Evolutionary conservation across 352 stramenopile species (phyloP).

Genomic region (Pythium phragmiticola): DNA sequence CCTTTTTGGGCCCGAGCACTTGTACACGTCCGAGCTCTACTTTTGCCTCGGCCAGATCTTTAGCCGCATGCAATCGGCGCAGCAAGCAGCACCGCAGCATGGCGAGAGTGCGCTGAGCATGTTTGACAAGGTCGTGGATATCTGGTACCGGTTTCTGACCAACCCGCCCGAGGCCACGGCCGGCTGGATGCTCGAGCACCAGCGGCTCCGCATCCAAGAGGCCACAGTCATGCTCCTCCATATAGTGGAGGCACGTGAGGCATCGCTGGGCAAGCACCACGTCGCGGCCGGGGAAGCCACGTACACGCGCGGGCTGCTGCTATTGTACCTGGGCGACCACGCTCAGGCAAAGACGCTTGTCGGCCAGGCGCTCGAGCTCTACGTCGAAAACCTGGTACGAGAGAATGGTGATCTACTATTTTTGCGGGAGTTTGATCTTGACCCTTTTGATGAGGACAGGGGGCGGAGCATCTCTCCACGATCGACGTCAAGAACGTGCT

Average conservation of each 20-base stretch:
- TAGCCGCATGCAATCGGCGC: slow-evolving; percentile 25
- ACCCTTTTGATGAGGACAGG: slow-evolving; percentile 24
- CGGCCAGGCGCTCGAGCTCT: slow-evolving; percentile 52
- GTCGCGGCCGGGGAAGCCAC: slow-evolving; percentile 58
- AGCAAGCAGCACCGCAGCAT: slow-evolving; percentile 24
- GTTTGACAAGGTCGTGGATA: slow-evolving; percentile 80
- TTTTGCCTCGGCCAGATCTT: slow-evolving; percentile 70
- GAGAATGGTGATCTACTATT: background rate
- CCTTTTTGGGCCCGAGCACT: slow-evolving; percentile 66
- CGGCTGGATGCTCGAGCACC: slow-evolving; percentile 61
- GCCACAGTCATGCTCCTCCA: slow-evolving; percentile 58
- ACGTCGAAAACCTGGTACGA: slow-evolving; percentile 50
- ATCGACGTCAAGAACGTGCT: slow-evolving; percentile 54
- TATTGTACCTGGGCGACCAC: slow-evolving; percentile 53
- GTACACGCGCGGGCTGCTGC: slow-evolving; percentile 60
- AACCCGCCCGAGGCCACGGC: slow-evolving; percentile 62
- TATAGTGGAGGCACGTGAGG: slow-evolving; percentile 39
- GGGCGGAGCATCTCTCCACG: slow-evolving; percentile 56
- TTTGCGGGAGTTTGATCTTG: background rate
- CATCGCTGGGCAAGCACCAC: slow-evolving; percentile 43
- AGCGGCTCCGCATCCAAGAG: slow-evolving; percentile 57
- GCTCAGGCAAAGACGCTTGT: slow-evolving; percentile 50
- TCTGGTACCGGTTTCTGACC: slow-evolving; percentile 76
- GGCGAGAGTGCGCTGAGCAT: slow-evolving; percentile 58
- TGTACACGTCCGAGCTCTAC: slow-evolving; percentile 78